These are phyloP conservation scores for Cutaneotrichosporon sp. DNA, from an alignment of 1,284 basidiomycete species.

Conservation along the genomic window DNA sequence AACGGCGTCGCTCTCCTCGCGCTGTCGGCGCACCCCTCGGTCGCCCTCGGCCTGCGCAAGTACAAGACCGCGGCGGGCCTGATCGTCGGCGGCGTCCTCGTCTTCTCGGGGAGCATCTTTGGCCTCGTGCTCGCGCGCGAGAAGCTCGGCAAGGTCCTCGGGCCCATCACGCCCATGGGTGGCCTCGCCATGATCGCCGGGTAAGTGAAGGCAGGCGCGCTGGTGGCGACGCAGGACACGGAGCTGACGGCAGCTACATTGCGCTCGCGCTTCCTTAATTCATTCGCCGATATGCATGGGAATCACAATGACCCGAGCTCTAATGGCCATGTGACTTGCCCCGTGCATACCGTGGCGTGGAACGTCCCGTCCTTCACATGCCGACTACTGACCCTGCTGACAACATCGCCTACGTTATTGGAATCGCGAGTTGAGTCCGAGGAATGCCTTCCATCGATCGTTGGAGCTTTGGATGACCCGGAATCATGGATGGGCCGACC, in stretches of 20 bases:
- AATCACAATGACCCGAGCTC: not conserved
- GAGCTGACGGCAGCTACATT: constrained; percentile 23
- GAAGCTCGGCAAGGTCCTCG: constrained; percentile 63
- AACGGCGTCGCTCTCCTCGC: constrained; percentile 74
- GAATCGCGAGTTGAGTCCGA: not conserved
- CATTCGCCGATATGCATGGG: not conserved
- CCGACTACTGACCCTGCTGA: not conserved
- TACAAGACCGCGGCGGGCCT: constrained; percentile 72
- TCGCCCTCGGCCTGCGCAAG: constrained; percentile 51
- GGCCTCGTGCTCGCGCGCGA: constrained; percentile 64
- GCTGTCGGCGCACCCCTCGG: constrained; percentile 70
- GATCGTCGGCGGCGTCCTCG: constrained; percentile 63
- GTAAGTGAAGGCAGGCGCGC: constrained; percentile 56
- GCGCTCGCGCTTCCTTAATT: constrained; percentile 25
- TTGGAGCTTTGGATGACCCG: not conserved
- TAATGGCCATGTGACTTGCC: too few species aligned
- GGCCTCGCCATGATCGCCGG: constrained; percentile 73
- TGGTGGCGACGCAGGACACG: not conserved
- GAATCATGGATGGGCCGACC: not conserved
- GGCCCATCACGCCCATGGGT: constrained; percentile 74
- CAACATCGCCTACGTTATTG: not conserved
- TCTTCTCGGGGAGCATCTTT: constrained; percentile 75
- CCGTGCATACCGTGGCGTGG: not conserved
- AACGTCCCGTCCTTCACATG: not conserved
- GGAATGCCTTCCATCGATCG: not conserved